Evolutionary conservation across 257 asterid species (phyloP).

Genomic region (Haberlea rhodopensis): DNA sequence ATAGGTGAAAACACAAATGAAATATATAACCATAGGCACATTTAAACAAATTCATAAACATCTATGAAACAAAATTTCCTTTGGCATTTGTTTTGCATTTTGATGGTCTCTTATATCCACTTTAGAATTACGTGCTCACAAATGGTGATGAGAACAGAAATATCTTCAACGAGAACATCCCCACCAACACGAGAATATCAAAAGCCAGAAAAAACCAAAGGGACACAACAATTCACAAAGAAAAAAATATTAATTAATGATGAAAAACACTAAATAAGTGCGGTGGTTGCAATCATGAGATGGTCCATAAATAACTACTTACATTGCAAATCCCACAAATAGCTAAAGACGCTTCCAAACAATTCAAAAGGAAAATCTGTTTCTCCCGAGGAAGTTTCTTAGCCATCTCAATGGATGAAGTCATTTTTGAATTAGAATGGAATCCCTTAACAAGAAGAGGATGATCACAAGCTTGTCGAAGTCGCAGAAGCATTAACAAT

Average conservation of each 20-base stretch:
- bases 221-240: not conserved
- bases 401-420: slow-evolving; percentile 74
- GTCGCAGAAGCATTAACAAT: slow-evolving; percentile 88
- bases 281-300: slow-evolving; percentile 9
- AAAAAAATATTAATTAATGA: not conserved
- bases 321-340: slow-evolving; percentile 91
- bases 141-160: not conserved
- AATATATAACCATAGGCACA: not conserved
- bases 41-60: slow-evolving; percentile 2
- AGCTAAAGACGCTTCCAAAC: slow-evolving; percentile 81
- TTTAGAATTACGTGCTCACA: not conserved
- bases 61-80: not conserved
- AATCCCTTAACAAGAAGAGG: slow-evolving; percentile 89
- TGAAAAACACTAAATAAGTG: not conserved
- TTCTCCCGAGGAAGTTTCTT: slow-evolving; percentile 78
- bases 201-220: not conserved
- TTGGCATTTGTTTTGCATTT: not conserved
- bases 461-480: slow-evolving; percentile 99
- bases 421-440: slow-evolving; percentile 47
- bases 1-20: not conserved
- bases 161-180: not conserved
- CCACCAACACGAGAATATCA: slow-evolving; percentile 1
- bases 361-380: slow-evolving; percentile 58
- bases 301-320: slow-evolving; percentile 34
- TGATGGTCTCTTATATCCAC: not conserved